Evolutionary conservation across 2,329 filamentous ascomycete species (phyloP), one percentile per base, ranked within the genome.

Genomic region (Botrytis deweyae): DNA sequence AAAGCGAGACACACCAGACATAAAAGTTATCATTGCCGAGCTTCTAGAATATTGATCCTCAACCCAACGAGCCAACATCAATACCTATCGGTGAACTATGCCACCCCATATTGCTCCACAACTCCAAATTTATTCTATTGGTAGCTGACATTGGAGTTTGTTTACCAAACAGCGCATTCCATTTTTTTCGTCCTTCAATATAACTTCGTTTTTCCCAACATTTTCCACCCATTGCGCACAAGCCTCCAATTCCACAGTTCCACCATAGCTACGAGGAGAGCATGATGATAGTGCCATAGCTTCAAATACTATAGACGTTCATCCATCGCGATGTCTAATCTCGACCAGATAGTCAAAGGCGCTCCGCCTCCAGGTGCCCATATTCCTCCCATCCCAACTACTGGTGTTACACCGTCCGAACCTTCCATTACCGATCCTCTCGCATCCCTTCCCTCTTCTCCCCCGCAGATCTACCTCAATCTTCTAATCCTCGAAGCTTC

Each of bases 401-500:
- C 84, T 74, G 81, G 84, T 63, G 81, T 84, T 76, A 75, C 81
- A 80, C 29, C 62, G 22, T 64, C 78, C 49, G 78, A 80, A 74
- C 72, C 81, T 40, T 77, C 80, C 7, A 65, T 70, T 78, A 74
- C 77, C 78, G 81, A 82, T 72, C 80, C 81, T 8, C 70, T 81
- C 49, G 80, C 80, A 33, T 78, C 79, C 38, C 78, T 82, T 9
- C 81, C 82, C 38, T 78, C 84, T 72, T 76, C 84, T 74, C 81
- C 79, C 70, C 81, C 76, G 25, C 79, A 80, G 86, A 98, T 99
- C 81, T 99, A 99, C 84, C 90, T 99, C 80, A 99, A 99, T 83
- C 91, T 99, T 38, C 89, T 99, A 74, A 97, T 99, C 79, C 93
- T 99, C 83, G 96, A 99, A 83, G 94, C 94, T 67, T 97, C 94